Conservation (phyloP, 352 stramenopile species). For the Phytophthora podocarpi region DNA sequence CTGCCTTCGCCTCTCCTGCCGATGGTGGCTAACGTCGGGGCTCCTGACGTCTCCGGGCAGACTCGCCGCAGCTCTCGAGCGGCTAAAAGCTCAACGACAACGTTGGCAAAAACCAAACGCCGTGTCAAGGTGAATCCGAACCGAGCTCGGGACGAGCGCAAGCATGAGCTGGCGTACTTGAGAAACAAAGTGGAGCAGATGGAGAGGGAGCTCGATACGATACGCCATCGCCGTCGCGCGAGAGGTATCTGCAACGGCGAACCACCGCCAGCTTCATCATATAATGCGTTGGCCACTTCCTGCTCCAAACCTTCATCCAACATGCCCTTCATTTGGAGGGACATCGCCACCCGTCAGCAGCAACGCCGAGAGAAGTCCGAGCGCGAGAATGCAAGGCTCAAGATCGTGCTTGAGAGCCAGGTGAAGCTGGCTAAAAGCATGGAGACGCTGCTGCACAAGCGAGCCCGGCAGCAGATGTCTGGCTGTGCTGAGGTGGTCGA, state of each 20-base stretch:
- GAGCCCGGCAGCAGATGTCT: slow-evolving; percentile 35
- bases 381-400: slow-evolving; percentile 57
- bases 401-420: slow-evolving; percentile 52
- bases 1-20: slow-evolving; percentile 8
- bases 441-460: slow-evolving; percentile 52
- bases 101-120: slow-evolving; percentile 32
- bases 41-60: slow-evolving; percentile 3
- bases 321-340: slow-evolving; percentile 41
- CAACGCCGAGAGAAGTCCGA: slow-evolving; percentile 47
- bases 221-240: slow-evolving; percentile 15
- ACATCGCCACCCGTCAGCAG: slow-evolving; percentile 50
- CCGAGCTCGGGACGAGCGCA: slow-evolving; percentile 37
- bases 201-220: slow-evolving; percentile 32
- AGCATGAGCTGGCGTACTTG: slow-evolving; percentile 40
- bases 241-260: slow-evolving; percentile 13
- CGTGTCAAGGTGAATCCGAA: slow-evolving; percentile 39
- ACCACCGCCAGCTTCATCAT: not conserved
- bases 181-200: slow-evolving; percentile 40
- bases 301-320: slow-evolving; percentile 7
- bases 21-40: slow-evolving; percentile 5
- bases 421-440: slow-evolving; percentile 55
- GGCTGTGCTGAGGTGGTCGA: slow-evolving; percentile 32
- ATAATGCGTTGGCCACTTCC: not conserved
- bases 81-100: slow-evolving; percentile 6
- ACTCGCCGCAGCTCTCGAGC: slow-evolving; percentile 1